Evolutionary conservation across 2,329 filamentous ascomycete species (phyloP).

Genomic region (Apiospora koreana): DNA sequence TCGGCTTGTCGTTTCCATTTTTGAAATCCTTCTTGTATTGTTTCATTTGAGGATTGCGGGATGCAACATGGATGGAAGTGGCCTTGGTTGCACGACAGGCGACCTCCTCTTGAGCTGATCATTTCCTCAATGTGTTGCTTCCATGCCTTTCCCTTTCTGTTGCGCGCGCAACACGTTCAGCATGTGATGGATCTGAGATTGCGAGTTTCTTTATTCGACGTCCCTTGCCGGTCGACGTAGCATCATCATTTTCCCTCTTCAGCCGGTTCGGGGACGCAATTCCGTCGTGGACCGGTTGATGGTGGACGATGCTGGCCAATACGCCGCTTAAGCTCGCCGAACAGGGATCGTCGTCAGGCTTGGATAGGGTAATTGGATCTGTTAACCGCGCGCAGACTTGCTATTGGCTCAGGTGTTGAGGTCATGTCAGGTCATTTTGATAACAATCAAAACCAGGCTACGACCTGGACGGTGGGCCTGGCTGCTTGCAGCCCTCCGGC

Average conservation of each 20-base stretch:
- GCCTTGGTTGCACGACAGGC: background rate
- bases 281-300: background rate
- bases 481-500: background rate
- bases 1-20: background rate
- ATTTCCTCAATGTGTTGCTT: background rate
- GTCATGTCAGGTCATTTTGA: slow-evolving; percentile 1
- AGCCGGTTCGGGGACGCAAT: background rate
- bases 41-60: background rate
- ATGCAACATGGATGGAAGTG: background rate
- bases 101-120: background rate
- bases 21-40: background rate
- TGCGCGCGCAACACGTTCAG: background rate
- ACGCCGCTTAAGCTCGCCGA: background rate
- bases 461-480: slow-evolving; percentile 1
- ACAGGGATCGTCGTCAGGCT: background rate
- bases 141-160: background rate
- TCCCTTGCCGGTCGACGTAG: background rate
- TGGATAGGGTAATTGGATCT: background rate
- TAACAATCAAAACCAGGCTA: background rate
- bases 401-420: background rate
- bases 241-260: background rate
- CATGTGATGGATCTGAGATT: background rate
- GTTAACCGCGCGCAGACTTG: background rate
- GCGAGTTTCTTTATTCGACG: background rate
- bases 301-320: background rate